A percentile compares a stretch with the other conserved stretches of the same genome.
Evolutionary conservation across 1,284 basidiomycete species (phyloP).

Genomic region (Afroboletus lepidellus): DNA sequence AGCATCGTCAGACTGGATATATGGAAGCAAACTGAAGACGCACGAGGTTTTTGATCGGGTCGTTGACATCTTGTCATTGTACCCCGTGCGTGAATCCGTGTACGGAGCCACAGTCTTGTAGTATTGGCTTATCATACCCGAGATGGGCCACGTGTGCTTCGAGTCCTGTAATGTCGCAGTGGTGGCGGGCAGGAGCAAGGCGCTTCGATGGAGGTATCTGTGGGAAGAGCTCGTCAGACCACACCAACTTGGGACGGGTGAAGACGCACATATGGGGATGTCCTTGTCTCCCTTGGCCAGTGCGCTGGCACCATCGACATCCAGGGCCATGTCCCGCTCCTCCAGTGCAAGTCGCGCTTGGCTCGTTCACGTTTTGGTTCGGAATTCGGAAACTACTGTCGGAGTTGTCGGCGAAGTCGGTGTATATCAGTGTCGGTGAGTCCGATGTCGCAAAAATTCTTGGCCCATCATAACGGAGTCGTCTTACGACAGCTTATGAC

Average conservation of each 20-base stretch:
- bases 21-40: slow-evolving; percentile 28
- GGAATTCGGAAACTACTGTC: no score
- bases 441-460: no score
- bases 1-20: not conserved
- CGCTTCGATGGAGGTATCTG: slow-evolving; percentile 75
- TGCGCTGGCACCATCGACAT: slow-evolving; percentile 34
- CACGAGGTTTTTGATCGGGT: slow-evolving; percentile 77
- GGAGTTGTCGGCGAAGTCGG: no score
- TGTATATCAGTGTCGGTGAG: no score
- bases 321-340: slow-evolving; percentile 37
- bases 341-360: slow-evolving; percentile 50
- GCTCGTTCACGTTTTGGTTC: slow-evolving; percentile 42
- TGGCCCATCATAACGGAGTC: no score
- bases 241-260: not conserved
- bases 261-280: slow-evolving; percentile 56
- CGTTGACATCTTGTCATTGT: slow-evolving; percentile 85
- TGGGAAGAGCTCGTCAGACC: not conserved
- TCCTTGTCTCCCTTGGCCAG: slow-evolving; percentile 40
- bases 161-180: slow-evolving; percentile 86
- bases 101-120: slow-evolving; percentile 86
- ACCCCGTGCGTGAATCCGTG: slow-evolving; percentile 82
- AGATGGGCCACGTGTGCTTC: slow-evolving; percentile 47
- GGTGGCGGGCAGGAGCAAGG: slow-evolving; percentile 71
- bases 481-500: no score
- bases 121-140: no score